A percentile compares a stretch with the other conserved stretches of the same genome.
phyloP scores from a whole-genome alignment of 495 filamentous ascomycete genomes.

The Chaetomium cochliodes region DNA sequence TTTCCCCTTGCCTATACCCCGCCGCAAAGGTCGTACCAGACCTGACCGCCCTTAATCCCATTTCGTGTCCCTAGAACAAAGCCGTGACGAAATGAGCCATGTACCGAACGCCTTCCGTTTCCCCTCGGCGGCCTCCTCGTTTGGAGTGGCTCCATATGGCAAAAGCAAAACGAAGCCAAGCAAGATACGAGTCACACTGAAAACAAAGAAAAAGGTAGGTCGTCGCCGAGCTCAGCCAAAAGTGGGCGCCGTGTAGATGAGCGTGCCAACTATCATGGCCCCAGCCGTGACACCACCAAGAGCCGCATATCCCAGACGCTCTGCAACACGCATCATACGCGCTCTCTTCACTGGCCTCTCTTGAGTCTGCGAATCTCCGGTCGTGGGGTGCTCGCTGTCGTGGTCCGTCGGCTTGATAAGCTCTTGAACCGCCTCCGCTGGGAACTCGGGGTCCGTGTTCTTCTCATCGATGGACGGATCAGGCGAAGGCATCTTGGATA shows the following conservation, averaged over 20 bases:
- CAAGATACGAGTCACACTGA: background rate
- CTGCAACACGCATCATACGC: slow-evolving; percentile 38
- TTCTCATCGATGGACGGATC: background rate
- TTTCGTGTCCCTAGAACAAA: background rate
- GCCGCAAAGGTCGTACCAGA: background rate
- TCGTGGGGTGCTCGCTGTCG: background rate
- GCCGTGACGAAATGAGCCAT: background rate
- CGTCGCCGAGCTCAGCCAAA: slow-evolving; percentile 25
- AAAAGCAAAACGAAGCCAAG: background rate
- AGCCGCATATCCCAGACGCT: slow-evolving; percentile 42
- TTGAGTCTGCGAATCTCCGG: too few relatives aligned
- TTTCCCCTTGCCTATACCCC: background rate
- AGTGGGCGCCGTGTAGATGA: slow-evolving; percentile 46
- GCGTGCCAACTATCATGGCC: slow-evolving; percentile 38
- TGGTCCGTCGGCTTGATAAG: background rate
- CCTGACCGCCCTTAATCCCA: background rate
- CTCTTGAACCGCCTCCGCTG: background rate
- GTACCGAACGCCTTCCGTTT: background rate
- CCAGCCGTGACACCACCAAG: slow-evolving; percentile 44
- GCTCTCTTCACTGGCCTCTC: slow-evolving; percentile 35
- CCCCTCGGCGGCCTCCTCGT: background rate
- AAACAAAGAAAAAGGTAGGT: background rate
- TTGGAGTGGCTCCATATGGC: background rate
- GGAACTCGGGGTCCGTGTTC: background rate
- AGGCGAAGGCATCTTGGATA: background rate